Evolutionary conservation across 305 asterid species (phyloP).

Genomic region (Vinca major): DNA sequence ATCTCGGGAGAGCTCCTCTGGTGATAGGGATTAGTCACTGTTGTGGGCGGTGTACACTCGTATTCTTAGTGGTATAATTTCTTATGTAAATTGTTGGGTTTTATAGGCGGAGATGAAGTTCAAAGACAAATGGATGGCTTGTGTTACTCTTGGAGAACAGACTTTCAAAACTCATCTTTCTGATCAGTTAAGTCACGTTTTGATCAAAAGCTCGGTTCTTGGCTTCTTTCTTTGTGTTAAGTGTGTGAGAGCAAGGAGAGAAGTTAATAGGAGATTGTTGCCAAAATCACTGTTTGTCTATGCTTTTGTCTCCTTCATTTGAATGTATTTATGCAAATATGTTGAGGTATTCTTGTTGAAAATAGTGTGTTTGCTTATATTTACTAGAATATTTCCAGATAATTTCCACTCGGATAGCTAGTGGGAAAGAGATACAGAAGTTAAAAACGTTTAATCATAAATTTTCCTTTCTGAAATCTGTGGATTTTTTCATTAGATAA

Average conservation of each 20-base stretch:
- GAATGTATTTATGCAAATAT: too few relatives aligned
- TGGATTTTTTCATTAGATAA: background rate
- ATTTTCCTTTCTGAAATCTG: background rate
- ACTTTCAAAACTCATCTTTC: constrained; percentile 71
- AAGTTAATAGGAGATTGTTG: too few relatives aligned
- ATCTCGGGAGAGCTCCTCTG: too few relatives aligned
- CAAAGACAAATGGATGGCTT: constrained; percentile 91
- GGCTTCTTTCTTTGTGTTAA: too few relatives aligned
- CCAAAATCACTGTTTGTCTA: too few relatives aligned
- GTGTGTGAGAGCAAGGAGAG: too few relatives aligned
- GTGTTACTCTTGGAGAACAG: constrained; percentile 89
- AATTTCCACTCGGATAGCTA: background rate
- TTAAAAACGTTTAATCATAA: background rate
- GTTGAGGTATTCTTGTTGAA: background rate
- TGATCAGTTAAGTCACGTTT: constrained; percentile 45
- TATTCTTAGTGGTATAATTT: too few relatives aligned
- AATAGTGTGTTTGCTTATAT: background rate
- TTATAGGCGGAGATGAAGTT: constrained; percentile 86
- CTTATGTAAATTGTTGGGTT: too few relatives aligned
- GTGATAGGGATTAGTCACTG: too few relatives aligned
- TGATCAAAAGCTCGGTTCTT: too few relatives aligned
- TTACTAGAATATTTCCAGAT: background rate
- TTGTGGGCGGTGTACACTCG: too few relatives aligned
- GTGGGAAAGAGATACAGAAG: background rate
- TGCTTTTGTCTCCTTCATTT: too few relatives aligned